These are phyloP conservation scores for Mimosa pudica DNA, from an alignment of 306 rosid genomes.

Conservation along the genomic window DNA sequence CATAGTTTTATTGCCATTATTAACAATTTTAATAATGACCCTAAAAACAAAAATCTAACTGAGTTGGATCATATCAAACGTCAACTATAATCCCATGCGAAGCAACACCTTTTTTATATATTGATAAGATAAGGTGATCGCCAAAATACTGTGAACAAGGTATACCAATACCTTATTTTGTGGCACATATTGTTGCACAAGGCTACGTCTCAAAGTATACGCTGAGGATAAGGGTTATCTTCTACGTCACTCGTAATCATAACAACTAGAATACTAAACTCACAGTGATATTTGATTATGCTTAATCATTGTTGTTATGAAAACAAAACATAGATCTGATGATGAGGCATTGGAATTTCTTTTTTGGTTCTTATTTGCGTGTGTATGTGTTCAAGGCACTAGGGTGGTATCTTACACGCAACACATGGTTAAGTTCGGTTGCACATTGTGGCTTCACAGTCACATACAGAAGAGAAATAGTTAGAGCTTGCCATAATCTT, in stretches of 20 bases:
- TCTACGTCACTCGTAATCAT: slow-evolving; percentile 34
- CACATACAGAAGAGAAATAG: background rate
- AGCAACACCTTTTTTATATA: background rate
- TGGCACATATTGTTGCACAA: background rate
- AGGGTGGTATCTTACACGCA: slow-evolving; percentile 39
- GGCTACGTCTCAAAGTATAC: background rate
- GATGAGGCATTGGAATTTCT: background rate
- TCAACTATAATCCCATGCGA: background rate
- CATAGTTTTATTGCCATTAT: background rate
- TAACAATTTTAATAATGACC: background rate
- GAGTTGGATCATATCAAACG: background rate
- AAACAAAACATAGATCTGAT: background rate
- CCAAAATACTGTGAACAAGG: background rate
- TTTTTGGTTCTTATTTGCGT: slow-evolving; percentile 16
- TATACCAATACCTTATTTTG: background rate
- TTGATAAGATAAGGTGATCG: background rate
- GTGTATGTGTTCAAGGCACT: slow-evolving; percentile 27
- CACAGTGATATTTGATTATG: background rate
- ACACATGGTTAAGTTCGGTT: background rate
- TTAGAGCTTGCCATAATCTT: background rate
- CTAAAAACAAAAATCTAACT: background rate
- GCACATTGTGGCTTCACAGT: background rate
- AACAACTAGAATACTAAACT: background rate
- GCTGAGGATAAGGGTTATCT: background rate
- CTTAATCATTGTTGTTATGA: background rate